A percentile compares a stretch with the other conserved stretches of the same genome.
phyloP scores from a whole-genome alignment of 495 filamentous ascomycete genomes.

The Penicilliopsis zonata region DNA sequence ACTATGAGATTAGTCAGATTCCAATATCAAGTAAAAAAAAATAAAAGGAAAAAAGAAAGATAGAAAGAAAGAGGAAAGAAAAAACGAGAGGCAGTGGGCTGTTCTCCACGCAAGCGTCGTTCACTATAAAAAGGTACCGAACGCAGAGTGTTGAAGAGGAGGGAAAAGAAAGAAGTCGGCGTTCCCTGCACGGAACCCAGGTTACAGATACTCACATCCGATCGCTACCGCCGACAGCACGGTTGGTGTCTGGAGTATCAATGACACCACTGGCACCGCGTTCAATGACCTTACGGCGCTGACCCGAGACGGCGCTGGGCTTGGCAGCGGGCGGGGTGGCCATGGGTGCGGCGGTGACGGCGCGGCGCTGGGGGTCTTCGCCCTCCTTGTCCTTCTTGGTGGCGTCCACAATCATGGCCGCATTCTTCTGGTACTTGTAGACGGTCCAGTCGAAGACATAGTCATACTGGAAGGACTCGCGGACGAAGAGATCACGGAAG shows the following conservation, averaged over 20 bases:
- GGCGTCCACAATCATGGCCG: slow-evolving; percentile 74
- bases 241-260: slow-evolving; percentile 75
- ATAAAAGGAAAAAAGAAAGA: too few species aligned
- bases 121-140: slow-evolving; percentile 69
- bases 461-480: slow-evolving; percentile 99
- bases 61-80: too few species aligned
- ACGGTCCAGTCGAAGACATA: slow-evolving; percentile 99
- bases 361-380: slow-evolving; percentile 58
- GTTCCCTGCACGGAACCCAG: slow-evolving; percentile 90
- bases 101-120: slow-evolving; percentile 66
- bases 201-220: slow-evolving; percentile 94
- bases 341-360: slow-evolving; percentile 38
- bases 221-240: slow-evolving; percentile 83
- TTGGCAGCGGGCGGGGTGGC: slow-evolving; percentile 57
- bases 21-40: slow-evolving; percentile 53
- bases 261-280: slow-evolving; percentile 52
- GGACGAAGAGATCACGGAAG: slow-evolving; percentile 98
- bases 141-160: slow-evolving; percentile 62
- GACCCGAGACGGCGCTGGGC: slow-evolving; percentile 59
- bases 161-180: slow-evolving; percentile 31
- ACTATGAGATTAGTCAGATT: slow-evolving; percentile 80
- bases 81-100: too few species aligned
- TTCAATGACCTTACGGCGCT: slow-evolving; percentile 77
- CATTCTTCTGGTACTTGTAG: slow-evolving; percentile 99
- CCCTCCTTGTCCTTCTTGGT: slow-evolving; percentile 64